Base-by-base conservation (phyloP, 2,329 filamentous ascomycete species). In the Fusarium chuoi region DNA sequence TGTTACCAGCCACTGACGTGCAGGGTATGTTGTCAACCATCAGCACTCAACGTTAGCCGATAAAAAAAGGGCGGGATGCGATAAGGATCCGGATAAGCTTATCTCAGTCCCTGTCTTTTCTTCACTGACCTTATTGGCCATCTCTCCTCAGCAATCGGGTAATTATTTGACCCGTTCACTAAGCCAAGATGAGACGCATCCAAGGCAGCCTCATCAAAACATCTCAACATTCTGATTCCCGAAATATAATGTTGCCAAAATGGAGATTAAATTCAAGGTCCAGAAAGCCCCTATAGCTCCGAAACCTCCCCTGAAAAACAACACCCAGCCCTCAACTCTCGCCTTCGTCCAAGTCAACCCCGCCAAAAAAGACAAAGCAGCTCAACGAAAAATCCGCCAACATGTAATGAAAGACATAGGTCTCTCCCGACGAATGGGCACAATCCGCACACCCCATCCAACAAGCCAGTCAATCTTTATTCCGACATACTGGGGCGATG, bases 351-450 rank as follows among this genome's bases (percentile, higher is more conserved):
- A 76, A 20, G 62, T 75, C 22, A 46, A 75, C 15, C 74, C 75
- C 4, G 48, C 42, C 7, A 61, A 69, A 35, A 77, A 73, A 26
- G 63, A 70, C 11, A 42, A 52, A 18, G 46, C 58, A 33, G 70
- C 65, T 3, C 56, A 76, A 28, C 71, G 63, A 1, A 68, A 62
- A n/a, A 69, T 77, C n/a, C 75, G 75, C 17, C 75, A 75, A 5
- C 75, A 77, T 71, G 75, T 77, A 14, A 75, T 77, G 75, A 64
- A 56, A 45, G 55, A 70, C 9, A 73, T 75, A n/a, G 75, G 73
- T 0, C 65, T 28, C 17, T 68, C 74, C 17, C 48, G 74, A 15
- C 48, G 74, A 61, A 56, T 42, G 20, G 28, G 59, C 3, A 14
- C 38, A 46, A 10, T 26, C 9, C 13, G 49, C 2, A 28, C 15